Conservation (phyloP, 106 monocot species). For the Acorus calamus region DNA sequence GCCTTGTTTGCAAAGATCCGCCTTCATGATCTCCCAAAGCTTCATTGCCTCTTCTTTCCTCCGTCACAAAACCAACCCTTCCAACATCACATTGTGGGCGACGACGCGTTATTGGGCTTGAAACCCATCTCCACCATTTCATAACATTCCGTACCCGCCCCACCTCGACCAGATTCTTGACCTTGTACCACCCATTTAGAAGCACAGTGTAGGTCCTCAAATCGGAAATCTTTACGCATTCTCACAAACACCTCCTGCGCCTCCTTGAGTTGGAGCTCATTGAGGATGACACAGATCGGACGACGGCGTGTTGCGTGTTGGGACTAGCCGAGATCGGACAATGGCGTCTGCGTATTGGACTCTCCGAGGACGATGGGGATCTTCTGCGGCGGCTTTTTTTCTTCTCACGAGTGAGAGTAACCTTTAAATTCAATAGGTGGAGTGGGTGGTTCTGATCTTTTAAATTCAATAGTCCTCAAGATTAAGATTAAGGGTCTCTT, state of each 20-base stretch:
- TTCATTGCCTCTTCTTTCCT: constrained; percentile 66
- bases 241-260: constrained; percentile 52
- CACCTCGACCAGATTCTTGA: constrained; percentile 71
- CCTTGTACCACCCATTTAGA: constrained; percentile 61
- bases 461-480: too few species aligned
- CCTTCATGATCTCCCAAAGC: constrained; percentile 91
- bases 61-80: constrained; percentile 57
- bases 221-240: constrained; percentile 46
- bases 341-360: too few species aligned
- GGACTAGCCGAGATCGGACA: too few species aligned
- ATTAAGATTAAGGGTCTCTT: too few species aligned
- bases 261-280: too few species aligned
- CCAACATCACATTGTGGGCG: constrained; percentile 67
- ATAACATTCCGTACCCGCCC: constrained; percentile 86
- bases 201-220: constrained; percentile 53
- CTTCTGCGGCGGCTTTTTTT: too few species aligned
- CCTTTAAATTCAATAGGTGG: too few species aligned
- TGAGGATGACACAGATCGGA: too few species aligned
- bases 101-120: constrained; percentile 60
- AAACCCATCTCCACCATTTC: constrained; percentile 74
- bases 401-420: too few species aligned
- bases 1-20: constrained; percentile 59
- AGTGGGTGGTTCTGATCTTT: too few species aligned
- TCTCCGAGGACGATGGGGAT: too few species aligned
- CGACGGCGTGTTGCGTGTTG: too few species aligned